Evolutionary conservation across 352 stramenopile genomes (phyloP), one percentile per base, ranked within the genome.

Genomic region (Pythium folliculosum): DNA sequence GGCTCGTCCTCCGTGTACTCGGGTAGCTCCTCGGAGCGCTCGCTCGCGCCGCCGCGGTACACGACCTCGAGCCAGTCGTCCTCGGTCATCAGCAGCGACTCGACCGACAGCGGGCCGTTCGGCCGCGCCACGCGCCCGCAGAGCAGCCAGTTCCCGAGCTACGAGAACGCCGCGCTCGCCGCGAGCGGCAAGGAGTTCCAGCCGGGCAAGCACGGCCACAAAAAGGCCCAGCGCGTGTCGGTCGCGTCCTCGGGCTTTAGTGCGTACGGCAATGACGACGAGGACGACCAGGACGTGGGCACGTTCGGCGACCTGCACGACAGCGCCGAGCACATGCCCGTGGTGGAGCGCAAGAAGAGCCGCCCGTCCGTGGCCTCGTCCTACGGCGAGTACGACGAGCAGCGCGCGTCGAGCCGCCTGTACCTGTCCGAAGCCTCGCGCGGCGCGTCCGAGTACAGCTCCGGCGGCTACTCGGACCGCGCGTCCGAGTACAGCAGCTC

Each of bases 111-210:
- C 51, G 61, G 61, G 2, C 61, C 50, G 44, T 67, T 67, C 51
- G 21, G 14, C 17, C 47, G 59, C 1, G 25, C 45, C 17, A 50
- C 50, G 5, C 60, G 60, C 3, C 49, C 14, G 21, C 49, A 43
- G 22, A 59, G 37, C 60, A 16, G n/a, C n/a, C n/a, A 67, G 37
- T 60, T 54, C 51, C 60, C 60, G 19, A 67, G 60, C 51, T 67
- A 67, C 50, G 60, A 67, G 50, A 67, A 67, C 50, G 35, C 60
- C 22, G 21, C 60, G 49, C 49, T 67, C 23, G 49, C 40, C 2
- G 60, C 60, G n/a, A 67, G 60, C 19, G 60, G 60, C 60, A 67
- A 60, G 27, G 60, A 67, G 40, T 67, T 67, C 51, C 47, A 62
- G 32, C 6, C 62, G n/a, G n/a, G n/a, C n/a, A n/a, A n/a, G n/a